A percentile compares a stretch with the other conserved stretches of the same genome.
These are phyloP conservation scores for Corinectria fuckeliana DNA, from an alignment of 2,329 filamentous ascomycete genomes.

Conservation along the genomic window DNA sequence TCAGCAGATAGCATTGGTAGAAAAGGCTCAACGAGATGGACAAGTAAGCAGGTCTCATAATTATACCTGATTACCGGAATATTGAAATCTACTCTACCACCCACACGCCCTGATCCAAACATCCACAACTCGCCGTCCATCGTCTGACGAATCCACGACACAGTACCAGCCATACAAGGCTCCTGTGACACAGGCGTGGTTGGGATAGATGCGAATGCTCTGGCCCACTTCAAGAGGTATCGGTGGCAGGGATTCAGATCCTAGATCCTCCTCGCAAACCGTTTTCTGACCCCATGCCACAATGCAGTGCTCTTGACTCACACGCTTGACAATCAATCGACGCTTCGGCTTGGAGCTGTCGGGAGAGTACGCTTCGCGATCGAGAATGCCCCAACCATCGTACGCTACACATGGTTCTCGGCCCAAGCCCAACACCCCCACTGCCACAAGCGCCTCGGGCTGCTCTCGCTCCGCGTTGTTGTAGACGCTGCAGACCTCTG, in stretches of 20 bases:
- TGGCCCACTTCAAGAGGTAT: constrained; percentile 55
- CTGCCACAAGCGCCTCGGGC: constrained; percentile 62
- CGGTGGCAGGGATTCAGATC: neutral
- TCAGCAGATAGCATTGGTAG: too few species aligned
- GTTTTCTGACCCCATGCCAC: constrained; percentile 53
- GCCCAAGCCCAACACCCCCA: constrained; percentile 64
- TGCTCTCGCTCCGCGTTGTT: constrained; percentile 42
- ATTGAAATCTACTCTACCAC: neutral
- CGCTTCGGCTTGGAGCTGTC: neutral
- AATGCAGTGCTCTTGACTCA: constrained; percentile 72
- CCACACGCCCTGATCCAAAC: constrained; percentile 53
- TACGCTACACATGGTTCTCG: constrained; percentile 67
- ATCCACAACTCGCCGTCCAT: constrained; percentile 58
- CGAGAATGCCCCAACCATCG: constrained; percentile 65
- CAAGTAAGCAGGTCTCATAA: too few species aligned
- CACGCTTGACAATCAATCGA: constrained; percentile 61
- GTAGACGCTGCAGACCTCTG: constrained; percentile 68
- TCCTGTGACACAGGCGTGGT: constrained; percentile 69
- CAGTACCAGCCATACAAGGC: constrained; percentile 68
- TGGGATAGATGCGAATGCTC: constrained; percentile 59
- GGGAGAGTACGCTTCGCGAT: constrained; percentile 40
- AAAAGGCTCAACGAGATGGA: too few species aligned
- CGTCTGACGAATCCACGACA: constrained; percentile 48
- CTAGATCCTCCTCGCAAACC: constrained; percentile 26
- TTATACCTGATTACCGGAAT: too few species aligned